Base-by-base conservation (phyloP, 129 eudicot genomes). In the Kitagawia praeruptora region DNA sequence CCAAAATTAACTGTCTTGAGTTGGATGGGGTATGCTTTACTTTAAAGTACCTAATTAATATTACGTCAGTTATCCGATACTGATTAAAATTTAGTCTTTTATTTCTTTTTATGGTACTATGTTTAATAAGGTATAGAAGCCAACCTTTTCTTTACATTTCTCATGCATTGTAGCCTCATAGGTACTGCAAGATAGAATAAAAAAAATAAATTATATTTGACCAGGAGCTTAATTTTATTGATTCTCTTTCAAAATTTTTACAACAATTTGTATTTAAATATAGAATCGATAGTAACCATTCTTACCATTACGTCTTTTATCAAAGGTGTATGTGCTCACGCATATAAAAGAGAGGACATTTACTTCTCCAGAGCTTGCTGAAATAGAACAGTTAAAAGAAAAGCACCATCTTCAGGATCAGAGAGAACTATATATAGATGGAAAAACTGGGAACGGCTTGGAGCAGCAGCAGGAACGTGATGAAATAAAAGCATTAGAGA, bases 261-360 rank as follows among this genome's bases (percentile, higher is more conserved):
- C 19, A 15, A 1, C 2, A 3, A 27, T 14, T 34, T 28, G 71
- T 66, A 28, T 66, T 28, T 27, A 28, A 66, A 4, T 31, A 31
- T 27, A 25, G 15, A 28, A 66, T 66, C 0, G 21, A 28, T 28
- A 31, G 34, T 67, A 67, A 27, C 23, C 73, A 67, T 5, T 67
- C 23, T 67, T 4, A 31, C 10, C 21, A 67, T 25, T 34, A 34
- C 37, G 61, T 74, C 40, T 78, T 61, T 28, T 58, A 40, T 41
- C 18, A 58, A 47, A 78, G 97, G 97, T 92, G 79, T 90, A 90
- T 78, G 87, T 92, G 67, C 75, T 92, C 85, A 87, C 87, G 21
- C 96, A 92, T 75, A 85, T 85, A 25, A 81, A 85, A 45, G 88
- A 81, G 25, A 82, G 85, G 83, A 40, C 82, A 34, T 79, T 82